phyloP scores from a whole-genome alignment of 108 stramenopile species.

The Nannochloropsis gaditana region DNA sequence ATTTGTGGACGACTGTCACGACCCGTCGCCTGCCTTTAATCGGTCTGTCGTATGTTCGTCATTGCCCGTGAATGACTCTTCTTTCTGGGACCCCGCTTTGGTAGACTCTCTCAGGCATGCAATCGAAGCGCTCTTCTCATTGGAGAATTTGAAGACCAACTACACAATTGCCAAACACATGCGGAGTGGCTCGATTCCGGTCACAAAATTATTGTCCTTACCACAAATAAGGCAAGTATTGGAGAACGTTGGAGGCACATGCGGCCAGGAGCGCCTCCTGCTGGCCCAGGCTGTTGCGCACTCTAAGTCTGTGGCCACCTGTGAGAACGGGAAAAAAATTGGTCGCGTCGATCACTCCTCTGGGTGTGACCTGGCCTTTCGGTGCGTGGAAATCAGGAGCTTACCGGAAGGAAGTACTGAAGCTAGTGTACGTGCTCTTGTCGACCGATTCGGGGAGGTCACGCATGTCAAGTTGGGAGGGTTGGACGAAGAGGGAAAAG shows the following conservation, averaged over 20 bases:
- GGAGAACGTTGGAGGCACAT: not conserved
- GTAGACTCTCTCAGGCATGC: not conserved
- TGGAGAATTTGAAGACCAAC: not conserved
- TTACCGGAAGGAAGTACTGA: not conserved
- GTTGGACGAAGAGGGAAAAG: constrained; percentile 23
- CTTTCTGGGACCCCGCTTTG: not conserved
- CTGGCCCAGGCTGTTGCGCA: not conserved
- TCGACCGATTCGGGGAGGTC: not conserved
- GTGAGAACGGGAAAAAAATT: not conserved
- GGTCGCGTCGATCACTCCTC: not conserved
- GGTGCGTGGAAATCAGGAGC: not conserved
- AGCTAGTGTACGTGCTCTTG: not conserved
- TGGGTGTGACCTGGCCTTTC: not conserved
- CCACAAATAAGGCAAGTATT: not conserved
- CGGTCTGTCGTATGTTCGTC: no score
- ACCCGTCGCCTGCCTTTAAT: no score
- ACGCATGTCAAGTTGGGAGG: not conserved
- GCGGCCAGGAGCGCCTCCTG: not conserved
- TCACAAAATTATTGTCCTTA: not conserved
- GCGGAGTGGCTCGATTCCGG: not conserved
- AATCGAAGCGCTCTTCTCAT: not conserved
- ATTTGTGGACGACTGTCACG: no score
- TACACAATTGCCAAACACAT: not conserved
- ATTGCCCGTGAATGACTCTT: not conserved
- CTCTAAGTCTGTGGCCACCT: not conserved